phyloP scores from a whole-genome alignment of 2,329 filamentous ascomycete species.

The Fusarium pseudograminearum region DNA sequence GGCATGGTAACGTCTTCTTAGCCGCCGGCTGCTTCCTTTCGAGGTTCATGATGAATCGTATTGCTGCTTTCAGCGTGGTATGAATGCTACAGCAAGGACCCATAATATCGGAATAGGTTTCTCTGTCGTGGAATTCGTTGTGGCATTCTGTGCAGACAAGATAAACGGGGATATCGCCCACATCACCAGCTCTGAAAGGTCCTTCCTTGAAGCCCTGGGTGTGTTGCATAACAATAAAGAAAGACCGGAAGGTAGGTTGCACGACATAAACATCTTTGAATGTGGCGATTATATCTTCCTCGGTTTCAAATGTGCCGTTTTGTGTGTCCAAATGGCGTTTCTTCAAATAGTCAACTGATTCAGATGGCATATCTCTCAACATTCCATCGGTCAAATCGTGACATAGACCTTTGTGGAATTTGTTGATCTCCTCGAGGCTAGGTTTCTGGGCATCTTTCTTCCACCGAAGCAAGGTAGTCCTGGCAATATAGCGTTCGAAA shows the following conservation, averaged over 20 bases:
- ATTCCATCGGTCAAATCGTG: neutral
- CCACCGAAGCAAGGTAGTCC: neutral
- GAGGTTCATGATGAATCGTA: neutral
- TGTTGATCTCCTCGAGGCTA: neutral
- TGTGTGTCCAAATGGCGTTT: neutral
- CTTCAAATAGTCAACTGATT: neutral
- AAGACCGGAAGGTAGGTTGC: neutral
- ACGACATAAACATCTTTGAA: neutral
- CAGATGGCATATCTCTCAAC: neutral
- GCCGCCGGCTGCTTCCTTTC: accelerated
- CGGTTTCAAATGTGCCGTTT: neutral
- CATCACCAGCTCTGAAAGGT: neutral
- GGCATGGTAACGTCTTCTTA: neutral
- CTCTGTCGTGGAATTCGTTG: too few species aligned
- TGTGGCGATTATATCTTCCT: neutral
- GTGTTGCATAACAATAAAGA: neutral
- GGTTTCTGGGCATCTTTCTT: neutral
- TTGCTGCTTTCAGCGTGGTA: neutral
- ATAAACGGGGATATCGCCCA: neutral
- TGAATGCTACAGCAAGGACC: neutral
- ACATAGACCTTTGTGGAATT: neutral
- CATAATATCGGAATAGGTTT: accelerated
- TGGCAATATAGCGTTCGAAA: neutral
- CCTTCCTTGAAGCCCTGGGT: neutral
- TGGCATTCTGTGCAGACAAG: neutral